Evolutionary conservation across 1,284 basidiomycete genomes (phyloP).

Genomic region (Cystobasidiaceae sp.): DNA sequence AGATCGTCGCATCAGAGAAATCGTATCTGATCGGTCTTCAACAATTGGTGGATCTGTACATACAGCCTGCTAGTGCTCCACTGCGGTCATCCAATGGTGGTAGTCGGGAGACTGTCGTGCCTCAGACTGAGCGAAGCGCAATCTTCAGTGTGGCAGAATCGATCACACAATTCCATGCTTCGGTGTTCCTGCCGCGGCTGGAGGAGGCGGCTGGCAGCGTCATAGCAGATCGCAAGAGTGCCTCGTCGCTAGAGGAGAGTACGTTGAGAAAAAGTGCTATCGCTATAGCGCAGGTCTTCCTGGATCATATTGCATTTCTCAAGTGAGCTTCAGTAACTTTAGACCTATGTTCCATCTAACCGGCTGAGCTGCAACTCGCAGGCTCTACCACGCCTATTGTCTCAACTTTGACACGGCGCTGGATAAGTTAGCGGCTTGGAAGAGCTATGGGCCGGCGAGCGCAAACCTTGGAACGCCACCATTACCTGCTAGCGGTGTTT

Average conservation of each 20-base stretch:
- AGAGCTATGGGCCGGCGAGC: slow-evolving; percentile 47
- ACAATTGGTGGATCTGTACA: slow-evolving; percentile 92
- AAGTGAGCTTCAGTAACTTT: slow-evolving; percentile 46
- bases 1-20: slow-evolving; percentile 70
- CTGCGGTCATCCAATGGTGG: slow-evolving; percentile 51
- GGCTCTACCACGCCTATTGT: slow-evolving; percentile 88
- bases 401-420: slow-evolving; percentile 91
- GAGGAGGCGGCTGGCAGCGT: slow-evolving; percentile 49
- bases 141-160: slow-evolving; percentile 90
- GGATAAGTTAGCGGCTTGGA: slow-evolving; percentile 78
- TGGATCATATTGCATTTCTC: slow-evolving; percentile 91
- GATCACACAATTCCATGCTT: slow-evolving; percentile 83
- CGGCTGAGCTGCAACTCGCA: neutral
- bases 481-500: slow-evolving; percentile 50
- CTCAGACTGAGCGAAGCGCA: slow-evolving; percentile 75
- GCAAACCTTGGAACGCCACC: neutral
- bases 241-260: neutral
- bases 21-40: slow-evolving; percentile 89
- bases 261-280: slow-evolving; percentile 57
- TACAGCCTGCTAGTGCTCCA: slow-evolving; percentile 71
- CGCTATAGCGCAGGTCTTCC: slow-evolving; percentile 79
- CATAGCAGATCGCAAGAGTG: slow-evolving; percentile 8
- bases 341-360: neutral
- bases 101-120: slow-evolving; percentile 73
- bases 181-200: slow-evolving; percentile 84